Percentiles rank a stretch among this genome's conserved stretches.
Evolutionary conservation across 2,329 filamentous ascomycete genomes (phyloP).

Genomic region (Hymenoscyphus albidus): DNA sequence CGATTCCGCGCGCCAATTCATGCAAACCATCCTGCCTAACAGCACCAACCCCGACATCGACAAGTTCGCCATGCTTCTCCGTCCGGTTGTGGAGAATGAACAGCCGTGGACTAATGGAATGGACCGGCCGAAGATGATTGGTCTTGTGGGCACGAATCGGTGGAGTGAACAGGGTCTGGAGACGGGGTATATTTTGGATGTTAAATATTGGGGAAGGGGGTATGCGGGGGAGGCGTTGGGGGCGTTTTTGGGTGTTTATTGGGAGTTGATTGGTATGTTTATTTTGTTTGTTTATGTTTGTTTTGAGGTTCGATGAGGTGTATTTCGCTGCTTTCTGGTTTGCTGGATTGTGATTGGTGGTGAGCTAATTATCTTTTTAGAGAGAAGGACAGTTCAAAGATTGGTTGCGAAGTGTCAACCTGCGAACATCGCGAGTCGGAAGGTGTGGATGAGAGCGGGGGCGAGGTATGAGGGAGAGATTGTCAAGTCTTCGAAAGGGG

Average conservation of each 20-base stretch:
- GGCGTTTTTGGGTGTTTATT: conserved; percentile 23
- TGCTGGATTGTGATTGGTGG: neutral
- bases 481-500: conserved; percentile 7
- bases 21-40: conserved; percentile 13
- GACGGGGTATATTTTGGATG: conserved; percentile 25
- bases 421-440: conserved; percentile 20
- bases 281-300: neutral
- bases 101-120: neutral
- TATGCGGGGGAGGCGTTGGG: conserved; percentile 24
- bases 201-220: conserved; percentile 25
- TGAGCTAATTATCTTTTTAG: conserved; percentile 4
- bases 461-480: conserved; percentile 20
- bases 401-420: conserved; percentile 25
- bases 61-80: conserved; percentile 21
- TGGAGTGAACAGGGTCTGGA: conserved; percentile 21
- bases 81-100: neutral
- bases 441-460: conserved; percentile 19
- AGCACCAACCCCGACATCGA: conserved; percentile 19
- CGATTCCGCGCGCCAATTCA: conserved; percentile 13
- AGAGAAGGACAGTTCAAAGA: conserved; percentile 19
- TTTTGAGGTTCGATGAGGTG: neutral
- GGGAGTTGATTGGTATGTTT: conserved; percentile 18
- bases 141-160: conserved; percentile 24
- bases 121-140: conserved; percentile 21
- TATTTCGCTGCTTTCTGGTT: neutral